These are phyloP conservation scores for Cercospora sp. DNA, from an alignment of 2,329 filamentous ascomycete genomes.

Conservation along the genomic window DNA sequence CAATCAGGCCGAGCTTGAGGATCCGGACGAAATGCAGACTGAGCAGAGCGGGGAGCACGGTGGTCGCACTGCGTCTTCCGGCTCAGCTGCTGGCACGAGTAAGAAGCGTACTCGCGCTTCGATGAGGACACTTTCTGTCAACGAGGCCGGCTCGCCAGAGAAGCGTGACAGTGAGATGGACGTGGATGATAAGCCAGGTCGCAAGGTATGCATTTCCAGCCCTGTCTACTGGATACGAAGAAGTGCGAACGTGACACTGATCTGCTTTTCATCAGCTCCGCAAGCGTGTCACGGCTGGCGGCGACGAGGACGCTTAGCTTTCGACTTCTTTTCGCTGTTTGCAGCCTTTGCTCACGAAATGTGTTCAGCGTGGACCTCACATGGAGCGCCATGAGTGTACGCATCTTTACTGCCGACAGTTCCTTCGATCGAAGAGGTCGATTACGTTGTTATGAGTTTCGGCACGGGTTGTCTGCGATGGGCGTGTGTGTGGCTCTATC, in stretches of 20 bases:
- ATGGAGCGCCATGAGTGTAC: not conserved
- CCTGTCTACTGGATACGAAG: not conserved
- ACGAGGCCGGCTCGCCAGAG: conserved; percentile 29
- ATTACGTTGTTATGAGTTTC: conserved; percentile 1
- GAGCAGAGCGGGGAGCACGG: too few species aligned
- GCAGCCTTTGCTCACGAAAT: conserved; percentile 2
- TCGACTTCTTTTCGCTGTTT: conserved; percentile 7
- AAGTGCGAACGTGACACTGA: not conserved
- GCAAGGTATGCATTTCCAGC: conserved; percentile 28
- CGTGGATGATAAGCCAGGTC: conserved; percentile 18
- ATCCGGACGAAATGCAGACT: conserved; percentile 1
- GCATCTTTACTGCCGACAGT: conserved; percentile 9
- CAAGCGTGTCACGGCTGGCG: conserved; percentile 18
- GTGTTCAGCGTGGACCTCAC: conserved; percentile 4
- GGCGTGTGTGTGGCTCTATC: not conserved
- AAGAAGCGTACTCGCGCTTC: conserved; percentile 35
- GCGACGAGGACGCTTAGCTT: conserved; percentile 14
- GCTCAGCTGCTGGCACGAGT: conserved; percentile 21
- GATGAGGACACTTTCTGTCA: conserved; percentile 27
- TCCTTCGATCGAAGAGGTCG: not conserved
- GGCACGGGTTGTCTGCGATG: not conserved
- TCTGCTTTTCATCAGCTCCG: conserved; percentile 19
- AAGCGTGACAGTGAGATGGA: conserved; percentile 22
- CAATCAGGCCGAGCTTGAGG: conserved; percentile 10
- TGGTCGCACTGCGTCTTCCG: conserved; percentile 20